Base-by-base conservation (phyloP, 1,284 basidiomycete genomes). In the Kwoniella shivajii region DNA sequence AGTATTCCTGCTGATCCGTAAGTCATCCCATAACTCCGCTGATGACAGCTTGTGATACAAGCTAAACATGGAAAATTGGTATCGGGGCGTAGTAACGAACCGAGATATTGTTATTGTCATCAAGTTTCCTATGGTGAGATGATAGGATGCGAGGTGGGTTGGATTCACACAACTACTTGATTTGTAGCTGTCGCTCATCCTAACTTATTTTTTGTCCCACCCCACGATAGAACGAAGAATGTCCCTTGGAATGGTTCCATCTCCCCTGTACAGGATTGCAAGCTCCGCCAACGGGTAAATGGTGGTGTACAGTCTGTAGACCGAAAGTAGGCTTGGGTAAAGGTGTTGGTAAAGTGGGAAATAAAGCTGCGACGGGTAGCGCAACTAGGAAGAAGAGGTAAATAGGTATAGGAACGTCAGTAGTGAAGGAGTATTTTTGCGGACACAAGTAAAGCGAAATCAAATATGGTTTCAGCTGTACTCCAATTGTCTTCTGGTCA, bases 41-140 rank as follows among this genome's bases (percentile, higher is more conserved):
- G n/a, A n/a, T n/a, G n/a, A n/a, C n/a, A n/a, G n/a, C n/a, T n/a
- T n/a, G n/a, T n/a, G n/a, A n/a, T n/a, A n/a, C n/a, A n/a, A n/a
- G n/a, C n/a, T n/a, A n/a, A n/a, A n/a, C n/a, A n/a, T n/a, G n/a
- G n/a, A n/a, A n/a, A n/a, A n/a, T n/a, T n/a, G n/a, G n/a, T n/a
- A n/a, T n/a, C n/a, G n/a, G n/a, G n/a, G n/a, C 66, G 66, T 47
- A 79, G 78, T 1, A 80, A 79, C 60, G 81, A 82, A 64, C 81
- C 80, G 30, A 73, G 71, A 26, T 82, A 81, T 65, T 82, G 81
- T 65, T 81, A 80, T 67, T 82, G 81, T 66, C 67, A 80, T 47
- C 68, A 79, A 38, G 79, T 81, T 20, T 80, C 78, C 2, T 79
- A 74, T 45, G 81, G 80, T 43, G 65, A 79, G 65, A 78, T 77